phyloP scores from a whole-genome alignment of 176 grass and related monocot genomes.

The Alopecurus myosuroides region DNA sequence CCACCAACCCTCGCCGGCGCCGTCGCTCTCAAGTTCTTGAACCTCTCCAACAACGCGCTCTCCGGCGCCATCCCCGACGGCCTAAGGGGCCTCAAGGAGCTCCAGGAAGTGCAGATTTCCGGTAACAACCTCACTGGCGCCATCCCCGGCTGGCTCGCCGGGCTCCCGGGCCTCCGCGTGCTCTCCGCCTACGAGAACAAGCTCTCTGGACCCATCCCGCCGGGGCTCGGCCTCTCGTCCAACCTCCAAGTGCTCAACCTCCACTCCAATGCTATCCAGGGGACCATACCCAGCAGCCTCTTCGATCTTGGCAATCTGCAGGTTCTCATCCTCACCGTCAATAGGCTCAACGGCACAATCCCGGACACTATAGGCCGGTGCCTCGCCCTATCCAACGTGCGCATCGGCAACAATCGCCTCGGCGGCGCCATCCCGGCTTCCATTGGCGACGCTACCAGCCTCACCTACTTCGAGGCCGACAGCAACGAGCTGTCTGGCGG shows the following conservation, averaged over 20 bases:
- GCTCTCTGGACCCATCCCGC: conserved; percentile 59
- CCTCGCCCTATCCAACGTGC: conserved; percentile 66
- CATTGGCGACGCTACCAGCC: conserved; percentile 59
- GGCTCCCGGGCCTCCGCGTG: conserved; percentile 52
- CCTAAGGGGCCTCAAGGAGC: conserved; percentile 16
- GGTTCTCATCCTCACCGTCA: conserved; percentile 79
- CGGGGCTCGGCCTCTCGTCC: conserved; percentile 49
- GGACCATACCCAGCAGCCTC: conserved; percentile 63
- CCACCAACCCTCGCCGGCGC: conserved; percentile 31
- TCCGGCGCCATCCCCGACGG: conserved; percentile 46
- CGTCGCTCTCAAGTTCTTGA: conserved; percentile 46
- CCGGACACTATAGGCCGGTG: conserved; percentile 55
- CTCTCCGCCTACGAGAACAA: conserved; percentile 86
- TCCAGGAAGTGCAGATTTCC: conserved; percentile 74
- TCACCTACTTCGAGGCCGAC: conserved; percentile 91
- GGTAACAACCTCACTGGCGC: conserved; percentile 72
- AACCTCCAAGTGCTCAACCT: conserved; percentile 73
- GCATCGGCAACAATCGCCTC: conserved; percentile 76
- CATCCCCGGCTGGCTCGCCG: conserved; percentile 58
- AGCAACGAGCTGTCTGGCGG: conserved; percentile 62
- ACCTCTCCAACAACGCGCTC: conserved; percentile 81
- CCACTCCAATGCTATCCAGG: conserved; percentile 83
- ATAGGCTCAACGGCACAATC: conserved; percentile 72
- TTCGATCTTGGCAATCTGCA: conserved; percentile 59
- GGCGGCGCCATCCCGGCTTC: conserved; percentile 59